Evolutionary conservation across 495 filamentous ascomycete species (phyloP).

Genomic region (Xylaria castorea): DNA sequence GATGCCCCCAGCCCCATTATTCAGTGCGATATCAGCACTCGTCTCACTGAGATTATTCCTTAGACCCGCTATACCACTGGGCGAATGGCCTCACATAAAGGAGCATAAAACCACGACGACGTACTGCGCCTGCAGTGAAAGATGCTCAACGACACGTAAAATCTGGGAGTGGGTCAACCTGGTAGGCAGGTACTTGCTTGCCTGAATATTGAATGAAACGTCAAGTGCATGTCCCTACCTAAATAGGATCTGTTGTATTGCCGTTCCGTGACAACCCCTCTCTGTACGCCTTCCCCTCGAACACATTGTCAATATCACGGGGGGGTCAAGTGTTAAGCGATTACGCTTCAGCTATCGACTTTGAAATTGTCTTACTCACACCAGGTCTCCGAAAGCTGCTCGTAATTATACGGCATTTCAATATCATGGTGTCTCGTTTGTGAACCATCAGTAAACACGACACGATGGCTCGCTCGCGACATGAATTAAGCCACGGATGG

Average conservation of each 20-base stretch:
- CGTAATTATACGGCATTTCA: neutral
- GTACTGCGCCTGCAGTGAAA: neutral
- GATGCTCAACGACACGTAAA: neutral
- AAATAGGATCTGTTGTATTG: neutral
- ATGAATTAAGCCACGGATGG: constrained; percentile 35
- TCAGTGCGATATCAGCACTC: neutral
- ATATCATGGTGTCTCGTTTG: neutral
- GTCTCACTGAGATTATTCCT: neutral
- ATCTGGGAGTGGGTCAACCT: neutral
- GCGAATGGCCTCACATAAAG: neutral
- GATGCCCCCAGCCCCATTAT: too few species aligned
- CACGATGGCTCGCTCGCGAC: constrained; percentile 32
- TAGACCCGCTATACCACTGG: neutral
- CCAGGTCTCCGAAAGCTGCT: too few species aligned
- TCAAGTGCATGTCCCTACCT: neutral
- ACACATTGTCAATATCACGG: neutral
- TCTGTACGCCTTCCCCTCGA: neutral
- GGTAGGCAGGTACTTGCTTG: neutral
- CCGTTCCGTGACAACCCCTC: constrained; percentile 20
- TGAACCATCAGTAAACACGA: neutral
- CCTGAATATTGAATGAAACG: neutral
- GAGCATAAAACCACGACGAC: neutral
- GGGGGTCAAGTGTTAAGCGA: neutral
- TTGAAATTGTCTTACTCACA: neutral
- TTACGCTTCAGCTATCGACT: neutral